Conservation (phyloP, 257 asterid genomes). For the Nicotiana sylvestris region DNA sequence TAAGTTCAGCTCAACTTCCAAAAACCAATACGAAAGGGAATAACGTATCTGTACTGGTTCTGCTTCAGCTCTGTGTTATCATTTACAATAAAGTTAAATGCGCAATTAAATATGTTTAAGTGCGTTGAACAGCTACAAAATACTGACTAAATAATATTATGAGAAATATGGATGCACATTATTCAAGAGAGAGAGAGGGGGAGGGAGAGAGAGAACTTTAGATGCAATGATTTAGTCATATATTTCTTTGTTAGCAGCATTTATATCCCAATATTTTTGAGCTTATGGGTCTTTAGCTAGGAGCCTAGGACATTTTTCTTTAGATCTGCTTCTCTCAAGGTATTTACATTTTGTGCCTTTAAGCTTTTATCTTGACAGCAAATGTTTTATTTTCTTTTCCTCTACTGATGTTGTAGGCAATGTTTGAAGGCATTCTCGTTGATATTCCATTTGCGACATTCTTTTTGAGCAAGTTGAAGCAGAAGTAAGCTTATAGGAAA, state of each 20-base stretch:
- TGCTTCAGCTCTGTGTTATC: neutral
- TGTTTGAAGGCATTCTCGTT: slow-evolving; percentile 96
- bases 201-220: too few relatives aligned
- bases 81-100: neutral
- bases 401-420: slow-evolving; percentile 56
- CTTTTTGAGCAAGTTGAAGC: slow-evolving; percentile 95
- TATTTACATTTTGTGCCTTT: neutral
- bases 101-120: neutral
- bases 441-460: slow-evolving; percentile 98
- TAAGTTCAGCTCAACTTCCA: neutral
- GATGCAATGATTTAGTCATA: neutral
- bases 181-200: neutral
- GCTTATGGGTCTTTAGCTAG: neutral
- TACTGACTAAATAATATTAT: neutral
- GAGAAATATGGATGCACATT: neutral
- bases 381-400: neutral
- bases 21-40: neutral
- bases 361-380: neutral
- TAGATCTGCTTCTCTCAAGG: neutral
- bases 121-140: neutral
- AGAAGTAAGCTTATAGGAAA: slow-evolving; percentile 57
- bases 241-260: neutral
- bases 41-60: neutral
- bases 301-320: neutral
- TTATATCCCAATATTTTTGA: neutral